Evolutionary conservation across 352 stramenopile genomes (phyloP).

Genomic region (Phytophthora europaea): DNA sequence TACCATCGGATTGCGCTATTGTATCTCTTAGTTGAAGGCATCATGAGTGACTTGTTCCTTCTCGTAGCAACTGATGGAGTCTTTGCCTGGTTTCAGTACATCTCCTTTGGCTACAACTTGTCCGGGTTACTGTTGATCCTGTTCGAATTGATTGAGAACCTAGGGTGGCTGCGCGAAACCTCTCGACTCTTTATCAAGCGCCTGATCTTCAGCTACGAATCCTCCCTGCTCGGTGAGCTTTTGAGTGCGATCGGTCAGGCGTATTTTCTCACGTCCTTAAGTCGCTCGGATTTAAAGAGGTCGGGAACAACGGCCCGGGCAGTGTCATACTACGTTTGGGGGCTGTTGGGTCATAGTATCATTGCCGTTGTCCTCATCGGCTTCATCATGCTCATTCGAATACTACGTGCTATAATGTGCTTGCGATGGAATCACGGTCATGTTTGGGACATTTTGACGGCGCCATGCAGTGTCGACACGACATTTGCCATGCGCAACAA

Average conservation of each 20-base stretch:
- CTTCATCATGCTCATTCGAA: constrained; percentile 21
- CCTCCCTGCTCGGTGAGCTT: constrained; percentile 32
- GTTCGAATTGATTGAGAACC: constrained; percentile 29
- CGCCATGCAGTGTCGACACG: constrained; percentile 30
- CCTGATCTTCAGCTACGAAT: constrained; percentile 41
- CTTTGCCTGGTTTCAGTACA: constrained; percentile 32
- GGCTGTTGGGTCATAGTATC: constrained; percentile 24
- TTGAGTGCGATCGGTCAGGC: constrained; percentile 13
- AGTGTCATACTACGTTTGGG: constrained; percentile 36
- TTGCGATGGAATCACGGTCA: constrained; percentile 19
- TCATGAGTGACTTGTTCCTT: constrained; percentile 41
- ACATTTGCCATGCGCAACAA: constrained; percentile 21
- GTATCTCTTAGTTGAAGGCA: constrained; percentile 31
- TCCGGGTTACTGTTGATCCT: constrained; percentile 23
- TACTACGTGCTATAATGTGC: constrained; percentile 12
- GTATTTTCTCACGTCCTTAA: constrained; percentile 19
- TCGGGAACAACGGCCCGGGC: constrained; percentile 9
- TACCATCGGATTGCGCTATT: constrained; percentile 24
- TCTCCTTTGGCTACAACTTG: constrained; percentile 41
- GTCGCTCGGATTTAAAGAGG: constrained; percentile 11
- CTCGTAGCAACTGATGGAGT: constrained; percentile 32
- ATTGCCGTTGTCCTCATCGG: constrained; percentile 30
- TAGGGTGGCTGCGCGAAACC: constrained; percentile 12
- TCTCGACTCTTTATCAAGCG: constrained; percentile 22
- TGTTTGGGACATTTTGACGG: constrained; percentile 21